phyloP scores from a whole-genome alignment of 805 yeast species.

The Monosporozyma yasuniensis region DNA sequence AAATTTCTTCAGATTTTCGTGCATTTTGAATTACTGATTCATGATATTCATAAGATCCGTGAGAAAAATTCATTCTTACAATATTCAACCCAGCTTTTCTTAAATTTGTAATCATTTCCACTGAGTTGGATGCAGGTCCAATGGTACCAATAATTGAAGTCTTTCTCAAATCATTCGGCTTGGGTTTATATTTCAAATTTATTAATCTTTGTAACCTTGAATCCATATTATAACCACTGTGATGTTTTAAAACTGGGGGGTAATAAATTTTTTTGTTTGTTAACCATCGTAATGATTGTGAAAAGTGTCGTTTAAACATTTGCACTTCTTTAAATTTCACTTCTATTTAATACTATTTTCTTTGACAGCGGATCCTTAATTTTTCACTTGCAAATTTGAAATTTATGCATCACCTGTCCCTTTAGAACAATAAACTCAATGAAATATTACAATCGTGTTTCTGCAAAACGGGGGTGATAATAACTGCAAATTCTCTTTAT shows the following conservation, averaged over 20 bases:
- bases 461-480: no score
- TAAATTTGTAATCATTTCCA: constrained; percentile 71
- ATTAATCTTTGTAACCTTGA: constrained; percentile 73
- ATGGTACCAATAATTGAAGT: constrained; percentile 97
- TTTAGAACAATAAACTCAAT: no score
- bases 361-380: background rate
- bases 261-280: background rate
- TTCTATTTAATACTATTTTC: background rate
- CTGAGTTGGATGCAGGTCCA: constrained; percentile 94
- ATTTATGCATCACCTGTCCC: no score
- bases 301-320: no score
- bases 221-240: constrained; percentile 8
- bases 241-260: background rate
- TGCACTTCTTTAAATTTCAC: no score
- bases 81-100: constrained; percentile 97
- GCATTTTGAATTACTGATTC: constrained; percentile 94
- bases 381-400: no score
- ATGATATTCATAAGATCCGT: constrained; percentile 96
- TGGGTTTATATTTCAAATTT: constrained; percentile 51
- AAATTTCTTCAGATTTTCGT: constrained; percentile 81
- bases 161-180: constrained; percentile 78
- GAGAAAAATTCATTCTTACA: constrained; percentile 98
- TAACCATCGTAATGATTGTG: no score
- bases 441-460: no score
- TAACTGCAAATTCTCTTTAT: no score